A percentile compares a stretch with the other conserved stretches of the same genome.
Conservation (phyloP, 768 basidiomycete species). For the Suillus subaureus region DNA sequence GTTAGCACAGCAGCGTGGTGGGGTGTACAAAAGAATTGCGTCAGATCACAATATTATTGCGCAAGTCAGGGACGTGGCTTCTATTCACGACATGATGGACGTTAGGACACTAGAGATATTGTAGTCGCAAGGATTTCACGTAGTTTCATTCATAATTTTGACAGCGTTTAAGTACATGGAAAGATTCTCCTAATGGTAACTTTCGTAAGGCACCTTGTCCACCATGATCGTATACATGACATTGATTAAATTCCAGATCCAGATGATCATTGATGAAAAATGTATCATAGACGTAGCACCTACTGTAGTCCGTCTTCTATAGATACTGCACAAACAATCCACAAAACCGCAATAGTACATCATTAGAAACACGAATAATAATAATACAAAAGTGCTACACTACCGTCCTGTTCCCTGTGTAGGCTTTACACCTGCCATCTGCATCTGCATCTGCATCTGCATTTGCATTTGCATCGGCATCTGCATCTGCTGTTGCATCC, state of each 20-base stretch:
- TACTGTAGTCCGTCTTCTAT: constrained; percentile 1
- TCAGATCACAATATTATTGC: not conserved
- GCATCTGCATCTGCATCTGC: constrained; percentile 19
- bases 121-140: not conserved
- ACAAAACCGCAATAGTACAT: constrained; percentile 10
- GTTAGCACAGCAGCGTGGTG: not conserved
- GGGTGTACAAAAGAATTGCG: not conserved
- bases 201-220: not conserved
- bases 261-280: not conserved
- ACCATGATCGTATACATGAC: not conserved
- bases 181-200: not conserved
- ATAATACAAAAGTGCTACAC: constrained; percentile 15
- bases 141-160: not conserved
- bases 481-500: constrained; percentile 31
- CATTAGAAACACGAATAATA: constrained; percentile 6
- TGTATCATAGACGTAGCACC: constrained; percentile 5
- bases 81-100: not conserved
- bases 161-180: not conserved
- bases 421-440: constrained; percentile 32
- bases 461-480: constrained; percentile 7
- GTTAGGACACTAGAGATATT: not conserved
- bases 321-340: not conserved
- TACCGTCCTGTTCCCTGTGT: constrained; percentile 37
- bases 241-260: not conserved
- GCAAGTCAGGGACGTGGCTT: not conserved